Conservation (phyloP, 331 rosid genomes). For the Malus hybrid region DNA sequence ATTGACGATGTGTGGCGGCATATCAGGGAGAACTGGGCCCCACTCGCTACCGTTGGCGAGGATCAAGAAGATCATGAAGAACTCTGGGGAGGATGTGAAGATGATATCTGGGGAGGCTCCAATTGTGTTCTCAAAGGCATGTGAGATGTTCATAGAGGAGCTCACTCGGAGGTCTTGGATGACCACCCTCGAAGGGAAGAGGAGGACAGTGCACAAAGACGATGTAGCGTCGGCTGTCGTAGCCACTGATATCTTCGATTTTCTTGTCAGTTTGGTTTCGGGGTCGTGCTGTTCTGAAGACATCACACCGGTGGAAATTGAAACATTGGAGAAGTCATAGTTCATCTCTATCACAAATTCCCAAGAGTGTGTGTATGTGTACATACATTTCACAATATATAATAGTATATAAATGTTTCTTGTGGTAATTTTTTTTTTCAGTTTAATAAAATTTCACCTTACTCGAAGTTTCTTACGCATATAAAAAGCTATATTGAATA, state of each 20-base stretch:
- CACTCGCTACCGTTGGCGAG: conserved; percentile 69
- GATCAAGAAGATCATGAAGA: conserved; percentile 77
- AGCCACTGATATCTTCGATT: conserved; percentile 62
- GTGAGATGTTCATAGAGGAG: conserved; percentile 61
- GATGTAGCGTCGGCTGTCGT: conserved; percentile 60
- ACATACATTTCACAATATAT: not conserved
- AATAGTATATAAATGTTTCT: not conserved
- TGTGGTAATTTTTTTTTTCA: too few species aligned
- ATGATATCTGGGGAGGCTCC: conserved; percentile 84
- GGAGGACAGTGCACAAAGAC: conserved; percentile 57
- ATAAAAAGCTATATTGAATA: too few species aligned
- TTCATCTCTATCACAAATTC: not conserved
- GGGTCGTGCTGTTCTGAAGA: not conserved
- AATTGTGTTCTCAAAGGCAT: conserved; percentile 60
- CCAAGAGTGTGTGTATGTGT: not conserved
- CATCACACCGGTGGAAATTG: not conserved
- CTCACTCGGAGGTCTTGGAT: conserved; percentile 57
- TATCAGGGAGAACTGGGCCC: conserved; percentile 41
- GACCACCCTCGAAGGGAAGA: conserved; percentile 47
- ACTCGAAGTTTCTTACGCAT: too few species aligned
- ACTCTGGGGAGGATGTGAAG: conserved; percentile 50
- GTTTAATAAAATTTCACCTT: too few species aligned
- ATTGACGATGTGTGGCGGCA: conserved; percentile 25
- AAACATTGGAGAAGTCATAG: not conserved
- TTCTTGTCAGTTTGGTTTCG: conserved; percentile 51